Conservation (phyloP, 805 yeast species). For the Limtongozyma cylindracea region DNA sequence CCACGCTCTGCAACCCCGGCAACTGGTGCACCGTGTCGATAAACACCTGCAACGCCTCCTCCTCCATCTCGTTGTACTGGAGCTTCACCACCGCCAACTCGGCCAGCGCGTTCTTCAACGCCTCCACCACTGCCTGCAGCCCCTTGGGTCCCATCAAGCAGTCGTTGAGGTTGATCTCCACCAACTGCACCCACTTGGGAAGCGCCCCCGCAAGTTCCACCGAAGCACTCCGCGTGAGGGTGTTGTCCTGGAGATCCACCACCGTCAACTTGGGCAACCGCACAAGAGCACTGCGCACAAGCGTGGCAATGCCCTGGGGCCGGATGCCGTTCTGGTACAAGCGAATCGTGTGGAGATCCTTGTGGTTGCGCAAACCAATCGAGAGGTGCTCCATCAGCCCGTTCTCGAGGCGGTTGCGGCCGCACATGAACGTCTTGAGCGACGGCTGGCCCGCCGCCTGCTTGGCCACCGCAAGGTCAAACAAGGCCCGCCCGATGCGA, state of each 20-base stretch:
- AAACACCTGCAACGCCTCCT: slow-evolving; percentile 33
- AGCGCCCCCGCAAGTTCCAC: slow-evolving; percentile 18
- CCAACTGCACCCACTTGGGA: slow-evolving; percentile 34
- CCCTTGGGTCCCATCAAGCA: slow-evolving; percentile 70
- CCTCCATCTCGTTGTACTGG: slow-evolving; percentile 75
- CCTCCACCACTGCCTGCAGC: slow-evolving; percentile 24
- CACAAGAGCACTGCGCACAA: slow-evolving; percentile 49
- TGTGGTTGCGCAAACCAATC: slow-evolving; percentile 62
- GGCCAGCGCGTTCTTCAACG: slow-evolving; percentile 12
- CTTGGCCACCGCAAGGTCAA: slow-evolving; percentile 42
- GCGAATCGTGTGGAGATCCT: slow-evolving; percentile 43
- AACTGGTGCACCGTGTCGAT: slow-evolving; percentile 24
- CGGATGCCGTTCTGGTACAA: slow-evolving; percentile 94
- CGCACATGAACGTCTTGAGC: slow-evolving; percentile 78
- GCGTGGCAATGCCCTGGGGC: slow-evolving; percentile 66
- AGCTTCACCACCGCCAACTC: slow-evolving; percentile 36
- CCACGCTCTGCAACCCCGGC: slow-evolving; percentile 37
- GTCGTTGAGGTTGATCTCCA: slow-evolving; percentile 72
- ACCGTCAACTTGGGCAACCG: slow-evolving; percentile 31
- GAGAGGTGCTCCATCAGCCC: slow-evolving; percentile 79
- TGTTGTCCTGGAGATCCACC: slow-evolving; percentile 85
- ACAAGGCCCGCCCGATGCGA: slow-evolving; percentile 72
- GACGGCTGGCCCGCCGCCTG: slow-evolving; percentile 18
- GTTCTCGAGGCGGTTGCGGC: slow-evolving; percentile 89
- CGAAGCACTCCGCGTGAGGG: slow-evolving; percentile 60